Base-by-base conservation (phyloP, 2,329 filamentous ascomycete species). In the Aaosphaeria pasadenensis region DNA sequence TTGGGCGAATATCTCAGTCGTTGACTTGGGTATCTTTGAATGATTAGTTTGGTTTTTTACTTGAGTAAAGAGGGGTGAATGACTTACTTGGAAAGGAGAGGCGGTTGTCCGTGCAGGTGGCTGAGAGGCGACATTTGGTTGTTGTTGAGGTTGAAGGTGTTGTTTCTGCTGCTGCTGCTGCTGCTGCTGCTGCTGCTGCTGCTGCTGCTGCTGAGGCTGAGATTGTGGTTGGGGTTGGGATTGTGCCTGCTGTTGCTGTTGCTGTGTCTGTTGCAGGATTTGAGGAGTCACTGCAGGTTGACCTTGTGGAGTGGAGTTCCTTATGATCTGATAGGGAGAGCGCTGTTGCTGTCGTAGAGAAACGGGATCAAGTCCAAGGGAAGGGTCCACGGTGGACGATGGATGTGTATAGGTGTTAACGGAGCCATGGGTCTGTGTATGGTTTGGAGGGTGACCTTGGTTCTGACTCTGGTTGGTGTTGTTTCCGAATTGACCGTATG, bases 51-150 rank as follows among this genome's bases (percentile, higher is more conserved):
- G 11, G 17, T 36, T 32, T 24, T 24, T 24, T n/a, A 31, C 30
- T 7, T 33, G 11, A 11, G 4, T 43, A 2, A 24, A 24, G 17
- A 24, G 17, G 17, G 17, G 17, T 3, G 24, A 24, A 3, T 17
- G 28, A 43, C 63, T 57, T 62, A 69, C 66, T 46, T 67, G 64
- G 44, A 59, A 66, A 9, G 63, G 52, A 3, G 63, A 59, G 42
- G 42, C 29, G 29, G 31, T 42, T 11, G 35, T n/a, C 30, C 30
- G 48, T 6, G 38, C 46, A 41, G 44, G 42, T 7, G 40, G 39
- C 6, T 30, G 33, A 30, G 49, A 11, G 45, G 30, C n/a, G 40
- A 24, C 43, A 47, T 46, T 46, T 29, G 49, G 52, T 43, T 52
- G 50, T 30, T 52, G 50, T 5, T 47, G 48, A 4, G 49, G 35